Evolutionary conservation across 805 yeast genomes (phyloP).

Genomic region (Lachancea meyersii): DNA sequence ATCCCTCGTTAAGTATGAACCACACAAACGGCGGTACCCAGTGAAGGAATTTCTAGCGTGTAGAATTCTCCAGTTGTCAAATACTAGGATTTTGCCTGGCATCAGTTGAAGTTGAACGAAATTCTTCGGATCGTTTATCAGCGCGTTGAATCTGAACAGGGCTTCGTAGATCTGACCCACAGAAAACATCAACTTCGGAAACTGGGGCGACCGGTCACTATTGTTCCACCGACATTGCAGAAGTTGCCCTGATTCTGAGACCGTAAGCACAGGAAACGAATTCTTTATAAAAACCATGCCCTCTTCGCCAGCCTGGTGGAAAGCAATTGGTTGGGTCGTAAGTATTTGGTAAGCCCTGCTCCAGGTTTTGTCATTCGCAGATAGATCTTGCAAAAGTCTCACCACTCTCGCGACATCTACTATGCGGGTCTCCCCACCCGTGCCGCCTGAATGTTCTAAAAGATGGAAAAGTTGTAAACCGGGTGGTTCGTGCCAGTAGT

Average conservation of each 20-base stretch:
- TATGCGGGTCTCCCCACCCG: conserved; percentile 62
- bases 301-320: conserved; percentile 71
- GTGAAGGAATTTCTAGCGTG: conserved; percentile 63
- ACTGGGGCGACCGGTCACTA: conserved; percentile 48
- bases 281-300: conserved; percentile 51
- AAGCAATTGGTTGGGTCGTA: conserved; percentile 48
- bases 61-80: conserved; percentile 68
- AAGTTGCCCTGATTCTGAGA: conserved; percentile 44
- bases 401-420: conserved; percentile 66
- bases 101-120: conserved; percentile 48
- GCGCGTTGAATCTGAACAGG: conserved; percentile 47
- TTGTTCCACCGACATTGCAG: conserved; percentile 67
- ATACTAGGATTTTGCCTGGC: conserved; percentile 62
- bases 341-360: conserved; percentile 38
- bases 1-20: conserved; percentile 64
- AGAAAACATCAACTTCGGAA: conserved; percentile 14
- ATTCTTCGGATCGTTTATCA: conserved; percentile 45
- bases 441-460: conserved; percentile 52
- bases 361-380: conserved; percentile 39
- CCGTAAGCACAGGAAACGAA: conserved; percentile 53
- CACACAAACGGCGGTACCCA: conserved; percentile 65
- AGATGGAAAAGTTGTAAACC: conserved; percentile 65
- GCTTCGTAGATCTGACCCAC: conserved; percentile 50
- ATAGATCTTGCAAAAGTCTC: conserved; percentile 36
- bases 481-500: conserved; percentile 69